Base-by-base conservation (phyloP, 2,329 filamentous ascomycete species). In the Hymenoscyphus fraxineus region DNA sequence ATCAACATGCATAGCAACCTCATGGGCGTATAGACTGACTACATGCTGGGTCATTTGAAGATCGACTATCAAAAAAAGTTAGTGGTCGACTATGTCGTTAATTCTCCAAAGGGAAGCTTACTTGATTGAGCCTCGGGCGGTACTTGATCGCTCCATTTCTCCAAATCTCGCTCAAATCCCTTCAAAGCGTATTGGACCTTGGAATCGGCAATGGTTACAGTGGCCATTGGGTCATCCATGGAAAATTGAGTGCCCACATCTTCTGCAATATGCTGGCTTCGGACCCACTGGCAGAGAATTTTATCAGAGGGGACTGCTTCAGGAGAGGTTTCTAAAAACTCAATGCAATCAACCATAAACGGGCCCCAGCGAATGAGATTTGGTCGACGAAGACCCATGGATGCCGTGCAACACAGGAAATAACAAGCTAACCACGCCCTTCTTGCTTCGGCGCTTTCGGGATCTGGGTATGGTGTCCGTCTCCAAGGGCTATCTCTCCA, bases 1-100 rank as follows among this genome's bases (percentile, higher is more conserved):
- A 65, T 87, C 83, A 19, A 84, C 77, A 68, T 86, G 77, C 77
- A 88, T 81, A 6, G 81, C 81, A 60, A 86, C 80, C 73, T 88
- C 85, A 70, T 88, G 83, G 68, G 87, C 80, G 70, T 84, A 87
- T 2, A 87, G 76, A 64, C 81, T 82, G 51, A 85, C 72, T 10
- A 82, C 78, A 68, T 82, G 78, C 65, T 84, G 80, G n/a, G 81
- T 81, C 68, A 87, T 77, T 58, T 77, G 77, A 65, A 86, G 69
- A 9, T 79, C 72, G 15, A 77, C 82, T 81, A 73, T 66, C 9
- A 15, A 44, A 35, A 1, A 54, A 54, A 54, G 47, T 54, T 22
- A 54, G 47, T 16, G 19, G 39, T 68, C 63, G 70, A 66, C 41
- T 40, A 38, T 32, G 35, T 54, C 3, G 44, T 35, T n/a, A 19